Evolutionary conservation across 1,139 yeast species (phyloP).

Genomic region (Zygoascus sp.): DNA sequence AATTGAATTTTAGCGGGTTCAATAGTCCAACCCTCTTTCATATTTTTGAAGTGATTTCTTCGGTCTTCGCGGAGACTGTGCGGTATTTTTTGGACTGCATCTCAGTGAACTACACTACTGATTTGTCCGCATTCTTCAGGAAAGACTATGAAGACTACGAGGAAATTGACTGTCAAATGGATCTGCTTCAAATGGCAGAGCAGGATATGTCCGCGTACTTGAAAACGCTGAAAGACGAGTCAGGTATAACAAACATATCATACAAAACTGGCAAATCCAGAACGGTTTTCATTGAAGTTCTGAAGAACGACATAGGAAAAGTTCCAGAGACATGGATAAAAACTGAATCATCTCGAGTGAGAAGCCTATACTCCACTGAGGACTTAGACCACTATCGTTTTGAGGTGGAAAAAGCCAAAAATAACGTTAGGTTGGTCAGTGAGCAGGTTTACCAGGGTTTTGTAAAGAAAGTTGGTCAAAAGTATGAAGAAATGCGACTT

Average conservation of each 20-base stretch:
- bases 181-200: conserved; percentile 32
- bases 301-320: conserved; percentile 51
- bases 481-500: conserved; percentile 49
- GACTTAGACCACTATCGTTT: conserved; percentile 48
- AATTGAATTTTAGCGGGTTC: conserved; percentile 10
- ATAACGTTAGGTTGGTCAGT: conserved; percentile 50
- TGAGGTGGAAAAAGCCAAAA: conserved; percentile 57
- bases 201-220: conserved; percentile 49
- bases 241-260: conserved; percentile 56
- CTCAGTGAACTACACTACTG: conserved; percentile 46
- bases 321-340: conserved; percentile 75
- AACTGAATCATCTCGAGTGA: conserved; percentile 64
- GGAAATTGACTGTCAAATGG: conserved; percentile 33
- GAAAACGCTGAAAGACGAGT: conserved; percentile 38
- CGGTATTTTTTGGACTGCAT: conserved; percentile 48
- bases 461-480: conserved; percentile 40
- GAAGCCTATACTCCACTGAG: conserved; percentile 72
- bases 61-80: conserved; percentile 25
- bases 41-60: conserved; percentile 25
- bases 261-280: conserved; percentile 58
- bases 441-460: conserved; percentile 54
- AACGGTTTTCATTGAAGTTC: conserved; percentile 69
- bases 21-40: conserved; percentile 25
- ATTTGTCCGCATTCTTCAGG: conserved; percentile 26
- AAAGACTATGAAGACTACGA: conserved; percentile 38